phyloP scores from a whole-genome alignment of 2,329 filamentous ascomycete species.

The Bipolaris gigantea region DNA sequence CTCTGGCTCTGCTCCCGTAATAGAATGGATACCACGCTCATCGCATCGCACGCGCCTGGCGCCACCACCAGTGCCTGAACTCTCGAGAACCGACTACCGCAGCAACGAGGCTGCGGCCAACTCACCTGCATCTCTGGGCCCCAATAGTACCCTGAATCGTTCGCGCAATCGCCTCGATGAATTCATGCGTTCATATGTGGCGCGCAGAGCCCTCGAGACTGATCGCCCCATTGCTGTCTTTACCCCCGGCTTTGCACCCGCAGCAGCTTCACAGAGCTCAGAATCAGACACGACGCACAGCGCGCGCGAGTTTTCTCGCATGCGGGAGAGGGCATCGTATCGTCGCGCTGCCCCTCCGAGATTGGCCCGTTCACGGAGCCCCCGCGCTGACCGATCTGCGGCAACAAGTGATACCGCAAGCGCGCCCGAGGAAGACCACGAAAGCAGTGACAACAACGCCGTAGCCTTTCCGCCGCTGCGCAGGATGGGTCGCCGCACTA shows the following conservation, averaged over 20 bases:
- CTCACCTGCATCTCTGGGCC: constrained; percentile 18
- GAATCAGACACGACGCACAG: constrained; percentile 9
- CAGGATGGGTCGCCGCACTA: constrained; percentile 44
- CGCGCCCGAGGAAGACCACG: constrained; percentile 22
- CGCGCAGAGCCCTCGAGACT: constrained; percentile 13
- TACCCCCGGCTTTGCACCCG: constrained; percentile 43
- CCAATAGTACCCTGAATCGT: constrained; percentile 17
- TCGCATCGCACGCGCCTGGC: constrained; percentile 29
- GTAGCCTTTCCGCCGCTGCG: constrained; percentile 43
- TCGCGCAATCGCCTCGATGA: constrained; percentile 14
- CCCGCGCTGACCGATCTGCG: constrained; percentile 6
- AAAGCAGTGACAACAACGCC: constrained; percentile 30
- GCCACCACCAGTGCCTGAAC: constrained; percentile 42
- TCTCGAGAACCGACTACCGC: constrained; percentile 23
- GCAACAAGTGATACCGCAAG: constrained; percentile 8
- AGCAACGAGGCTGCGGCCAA: constrained; percentile 19
- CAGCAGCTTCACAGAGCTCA: constrained; percentile 20
- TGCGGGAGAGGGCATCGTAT: constrained; percentile 13
- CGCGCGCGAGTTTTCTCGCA: constrained; percentile 4
- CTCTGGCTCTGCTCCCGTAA: constrained; percentile 14
- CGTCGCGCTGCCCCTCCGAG: constrained; percentile 9
- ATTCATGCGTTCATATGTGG: constrained; percentile 19
- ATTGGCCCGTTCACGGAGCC: constrained; percentile 18
- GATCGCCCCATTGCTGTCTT: constrained; percentile 32
- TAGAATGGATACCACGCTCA: constrained; percentile 20